phyloP scores from a whole-genome alignment of 345 rosid genomes.

The Noccaea bulbosa region DNA sequence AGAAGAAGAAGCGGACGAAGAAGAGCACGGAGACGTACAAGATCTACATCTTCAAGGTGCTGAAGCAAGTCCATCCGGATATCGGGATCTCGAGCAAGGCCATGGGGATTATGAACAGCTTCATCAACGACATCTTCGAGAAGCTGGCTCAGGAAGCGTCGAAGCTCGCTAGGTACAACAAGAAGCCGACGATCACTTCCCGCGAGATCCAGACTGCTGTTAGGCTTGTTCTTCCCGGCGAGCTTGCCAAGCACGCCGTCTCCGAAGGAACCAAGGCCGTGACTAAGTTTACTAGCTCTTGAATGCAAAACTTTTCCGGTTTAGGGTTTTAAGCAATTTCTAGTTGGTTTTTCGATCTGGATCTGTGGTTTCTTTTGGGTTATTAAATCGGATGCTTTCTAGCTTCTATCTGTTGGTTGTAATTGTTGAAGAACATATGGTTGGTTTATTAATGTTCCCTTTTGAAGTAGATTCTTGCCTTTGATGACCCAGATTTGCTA shows the following conservation, averaged over 20 bases:
- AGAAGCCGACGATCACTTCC: conserved; percentile 76
- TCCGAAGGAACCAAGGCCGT: conserved; percentile 87
- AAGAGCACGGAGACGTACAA: conserved; percentile 76
- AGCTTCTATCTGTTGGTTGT: conserved; percentile 4
- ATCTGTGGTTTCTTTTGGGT: neutral
- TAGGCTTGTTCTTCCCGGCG: conserved; percentile 71
- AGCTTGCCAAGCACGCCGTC: conserved; percentile 79
- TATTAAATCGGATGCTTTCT: neutral
- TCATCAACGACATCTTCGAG: conserved; percentile 73
- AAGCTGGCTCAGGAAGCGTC: conserved; percentile 77
- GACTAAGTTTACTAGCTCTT: conserved; percentile 75
- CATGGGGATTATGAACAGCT: conserved; percentile 80
- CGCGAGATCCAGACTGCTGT: conserved; percentile 82
- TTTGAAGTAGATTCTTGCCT: neutral
- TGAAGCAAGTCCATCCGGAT: conserved; percentile 64
- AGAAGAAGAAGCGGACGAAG: conserved; percentile 73
- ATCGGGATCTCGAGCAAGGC: conserved; percentile 70
- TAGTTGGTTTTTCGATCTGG: neutral
- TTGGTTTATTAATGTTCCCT: neutral
- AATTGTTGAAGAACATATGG: neutral
- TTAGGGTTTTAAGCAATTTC: neutral
- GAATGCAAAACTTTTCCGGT: neutral
- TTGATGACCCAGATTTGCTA: too few relatives aligned
- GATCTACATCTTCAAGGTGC: conserved; percentile 77
- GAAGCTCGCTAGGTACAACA: conserved; percentile 76